phyloP scores from a whole-genome alignment of 176 grass and related monocot genomes.

The Carex littledalei region DNA sequence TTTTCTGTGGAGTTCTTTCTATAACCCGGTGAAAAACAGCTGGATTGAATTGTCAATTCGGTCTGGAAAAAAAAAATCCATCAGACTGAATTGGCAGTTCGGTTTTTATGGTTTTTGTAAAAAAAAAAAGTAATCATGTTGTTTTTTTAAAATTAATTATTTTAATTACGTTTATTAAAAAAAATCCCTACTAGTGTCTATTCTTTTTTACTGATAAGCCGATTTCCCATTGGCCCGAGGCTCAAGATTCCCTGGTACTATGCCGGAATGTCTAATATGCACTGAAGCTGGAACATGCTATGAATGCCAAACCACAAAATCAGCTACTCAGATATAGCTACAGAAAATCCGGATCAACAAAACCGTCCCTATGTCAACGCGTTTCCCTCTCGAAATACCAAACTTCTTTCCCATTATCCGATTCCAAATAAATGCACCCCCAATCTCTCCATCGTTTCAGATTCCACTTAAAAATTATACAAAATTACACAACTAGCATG shows the following conservation, averaged over 20 bases:
- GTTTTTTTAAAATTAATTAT: no score
- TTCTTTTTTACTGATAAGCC: not conserved
- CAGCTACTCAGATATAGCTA: not conserved
- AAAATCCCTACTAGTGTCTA: not conserved
- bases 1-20: no score
- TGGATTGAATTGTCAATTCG: no score
- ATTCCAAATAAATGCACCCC: not conserved
- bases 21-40: no score
- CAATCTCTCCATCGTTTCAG: not conserved
- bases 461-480: not conserved
- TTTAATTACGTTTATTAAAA: no score
- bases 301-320: not conserved
- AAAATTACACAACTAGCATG: not conserved
- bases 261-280: not conserved
- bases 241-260: not conserved
- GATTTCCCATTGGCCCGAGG: not conserved
- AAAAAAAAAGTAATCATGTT: no score
- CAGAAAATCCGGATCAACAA: not conserved
- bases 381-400: not conserved
- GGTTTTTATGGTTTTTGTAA: no score
- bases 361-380: not conserved
- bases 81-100: no score
- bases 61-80: no score
- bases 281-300: not conserved
- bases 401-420: not conserved